phyloP scores from a whole-genome alignment of 306 rosid genomes.

The Quercus variabilis region DNA sequence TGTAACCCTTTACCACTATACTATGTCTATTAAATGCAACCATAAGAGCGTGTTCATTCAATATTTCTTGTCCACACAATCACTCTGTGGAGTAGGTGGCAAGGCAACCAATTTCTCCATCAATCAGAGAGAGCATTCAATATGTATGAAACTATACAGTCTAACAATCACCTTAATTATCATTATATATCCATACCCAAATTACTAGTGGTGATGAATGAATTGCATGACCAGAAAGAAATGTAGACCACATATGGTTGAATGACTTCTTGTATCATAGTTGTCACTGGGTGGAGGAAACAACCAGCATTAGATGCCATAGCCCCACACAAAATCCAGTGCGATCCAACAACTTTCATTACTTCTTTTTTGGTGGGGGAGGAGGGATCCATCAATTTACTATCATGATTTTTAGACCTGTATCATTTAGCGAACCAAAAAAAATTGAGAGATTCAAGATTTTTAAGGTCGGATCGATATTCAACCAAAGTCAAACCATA shows the following conservation, averaged over 20 bases:
- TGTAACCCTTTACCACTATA: constrained; percentile 14
- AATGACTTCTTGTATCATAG: constrained; percentile 6
- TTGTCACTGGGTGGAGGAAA: constrained; percentile 17
- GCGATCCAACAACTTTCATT: not conserved
- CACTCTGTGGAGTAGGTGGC: constrained; percentile 13
- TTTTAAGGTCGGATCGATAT: too few relatives aligned
- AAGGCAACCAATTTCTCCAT: not conserved
- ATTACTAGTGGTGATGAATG: constrained; percentile 9
- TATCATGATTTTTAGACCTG: too few relatives aligned
- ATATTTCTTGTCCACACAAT: constrained; percentile 20
- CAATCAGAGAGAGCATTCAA: not conserved
- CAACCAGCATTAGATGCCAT: constrained; percentile 16
- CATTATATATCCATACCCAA: not conserved
- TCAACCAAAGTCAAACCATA: too few relatives aligned
- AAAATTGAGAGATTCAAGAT: too few relatives aligned
- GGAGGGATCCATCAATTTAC: too few relatives aligned
- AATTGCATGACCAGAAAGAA: constrained; percentile 18
- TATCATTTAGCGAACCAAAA: too few relatives aligned
- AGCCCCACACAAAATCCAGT: constrained; percentile 23
- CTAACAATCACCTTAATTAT: not conserved
- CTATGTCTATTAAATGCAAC: constrained; percentile 25
- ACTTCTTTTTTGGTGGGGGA: not conserved
- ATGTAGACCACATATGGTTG: constrained; percentile 27
- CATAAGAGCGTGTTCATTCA: not conserved
- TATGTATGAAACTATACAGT: not conserved